Conservation (phyloP, 1,284 basidiomycete species). For the Cerioporus squamosus region DNA sequence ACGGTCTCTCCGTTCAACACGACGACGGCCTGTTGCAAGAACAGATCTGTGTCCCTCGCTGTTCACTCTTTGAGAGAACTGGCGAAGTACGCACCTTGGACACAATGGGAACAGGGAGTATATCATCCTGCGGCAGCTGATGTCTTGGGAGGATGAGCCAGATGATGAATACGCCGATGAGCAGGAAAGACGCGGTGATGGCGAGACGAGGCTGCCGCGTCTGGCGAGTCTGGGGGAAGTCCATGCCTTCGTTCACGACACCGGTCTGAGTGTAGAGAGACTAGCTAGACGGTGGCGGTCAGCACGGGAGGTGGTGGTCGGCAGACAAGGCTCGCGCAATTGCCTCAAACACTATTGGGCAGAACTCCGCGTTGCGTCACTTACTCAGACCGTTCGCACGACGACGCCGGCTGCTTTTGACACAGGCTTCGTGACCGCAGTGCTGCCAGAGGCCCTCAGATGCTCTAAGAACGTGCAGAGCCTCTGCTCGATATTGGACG, state of each 20-base stretch:
- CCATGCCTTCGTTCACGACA: conserved; percentile 4
- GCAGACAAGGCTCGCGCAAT: conserved; percentile 3
- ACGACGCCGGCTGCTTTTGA: not conserved
- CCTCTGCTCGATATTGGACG: too few species aligned
- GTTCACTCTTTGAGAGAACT: too few species aligned
- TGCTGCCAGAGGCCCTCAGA: too few species aligned
- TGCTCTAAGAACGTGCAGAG: too few species aligned
- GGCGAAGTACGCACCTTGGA: conserved; percentile 9
- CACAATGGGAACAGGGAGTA: conserved; percentile 15
- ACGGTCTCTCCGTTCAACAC: conserved; percentile 67
- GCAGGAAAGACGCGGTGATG: conserved; percentile 21
- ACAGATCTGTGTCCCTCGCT: not conserved
- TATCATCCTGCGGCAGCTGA: conserved; percentile 5
- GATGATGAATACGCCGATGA: conserved; percentile 24
- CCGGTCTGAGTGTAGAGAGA: not conserved
- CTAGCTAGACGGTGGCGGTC: not conserved
- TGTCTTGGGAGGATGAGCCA: conserved; percentile 22
- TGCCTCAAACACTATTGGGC: conserved; percentile 7
- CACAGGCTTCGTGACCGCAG: not conserved
- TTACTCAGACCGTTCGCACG: conserved; percentile 14
- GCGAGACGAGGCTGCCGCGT: conserved; percentile 21
- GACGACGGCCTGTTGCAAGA: conserved; percentile 58
- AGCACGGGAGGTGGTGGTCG: not conserved
- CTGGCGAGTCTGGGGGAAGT: conserved; percentile 15
- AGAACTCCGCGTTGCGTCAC: not conserved